Percentiles rank a stretch among this genome's conserved stretches.
Evolutionary conservation across 352 stramenopile genomes (phyloP).

Genomic region (Phytophthora syringae): DNA sequence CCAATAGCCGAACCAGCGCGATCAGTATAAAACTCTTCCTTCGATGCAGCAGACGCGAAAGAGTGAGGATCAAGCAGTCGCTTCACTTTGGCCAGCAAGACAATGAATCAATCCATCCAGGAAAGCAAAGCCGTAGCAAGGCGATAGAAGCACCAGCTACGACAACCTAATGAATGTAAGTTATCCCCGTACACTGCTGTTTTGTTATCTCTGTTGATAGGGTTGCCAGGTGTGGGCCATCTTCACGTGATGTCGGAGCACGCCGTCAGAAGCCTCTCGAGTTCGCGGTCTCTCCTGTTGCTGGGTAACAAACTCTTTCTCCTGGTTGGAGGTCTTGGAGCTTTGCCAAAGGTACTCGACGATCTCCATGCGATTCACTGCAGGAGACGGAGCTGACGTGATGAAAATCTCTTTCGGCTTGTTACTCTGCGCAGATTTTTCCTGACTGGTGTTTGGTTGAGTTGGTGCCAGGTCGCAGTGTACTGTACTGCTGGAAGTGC

Average conservation of each 20-base stretch:
- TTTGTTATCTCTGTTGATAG: slow-evolving; percentile 22
- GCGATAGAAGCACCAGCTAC: slow-evolving; percentile 38
- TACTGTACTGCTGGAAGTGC: slow-evolving; percentile 30
- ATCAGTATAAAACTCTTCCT: slow-evolving; percentile 37
- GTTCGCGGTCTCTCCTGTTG: slow-evolving; percentile 20
- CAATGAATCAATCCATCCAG: slow-evolving; percentile 36
- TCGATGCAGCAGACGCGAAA: slow-evolving; percentile 38
- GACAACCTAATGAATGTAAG: slow-evolving; percentile 43
- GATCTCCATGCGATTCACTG: slow-evolving; percentile 22
- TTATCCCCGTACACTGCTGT: slow-evolving; percentile 24
- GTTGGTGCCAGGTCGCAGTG: slow-evolving; percentile 47
- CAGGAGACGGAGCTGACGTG: slow-evolving; percentile 20
- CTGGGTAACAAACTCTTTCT: slow-evolving; percentile 17
- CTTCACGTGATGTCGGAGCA: slow-evolving; percentile 69
- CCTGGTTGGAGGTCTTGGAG: slow-evolving; percentile 26
- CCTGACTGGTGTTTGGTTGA: slow-evolving; percentile 12
- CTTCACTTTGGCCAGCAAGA: slow-evolving; percentile 37
- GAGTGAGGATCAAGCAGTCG: slow-evolving; percentile 26
- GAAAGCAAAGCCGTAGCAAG: slow-evolving; percentile 29
- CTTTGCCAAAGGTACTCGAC: slow-evolving; percentile 34
- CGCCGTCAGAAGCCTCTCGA: slow-evolving; percentile 14
- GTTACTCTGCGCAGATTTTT: slow-evolving; percentile 1
- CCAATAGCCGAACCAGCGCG: slow-evolving; percentile 13
- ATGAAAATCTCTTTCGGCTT: slow-evolving; percentile 36
- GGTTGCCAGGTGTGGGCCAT: slow-evolving; percentile 67